phyloP scores from a whole-genome alignment of 2,329 filamentous ascomycete species.

The Trichoderma atrobrunneum region DNA sequence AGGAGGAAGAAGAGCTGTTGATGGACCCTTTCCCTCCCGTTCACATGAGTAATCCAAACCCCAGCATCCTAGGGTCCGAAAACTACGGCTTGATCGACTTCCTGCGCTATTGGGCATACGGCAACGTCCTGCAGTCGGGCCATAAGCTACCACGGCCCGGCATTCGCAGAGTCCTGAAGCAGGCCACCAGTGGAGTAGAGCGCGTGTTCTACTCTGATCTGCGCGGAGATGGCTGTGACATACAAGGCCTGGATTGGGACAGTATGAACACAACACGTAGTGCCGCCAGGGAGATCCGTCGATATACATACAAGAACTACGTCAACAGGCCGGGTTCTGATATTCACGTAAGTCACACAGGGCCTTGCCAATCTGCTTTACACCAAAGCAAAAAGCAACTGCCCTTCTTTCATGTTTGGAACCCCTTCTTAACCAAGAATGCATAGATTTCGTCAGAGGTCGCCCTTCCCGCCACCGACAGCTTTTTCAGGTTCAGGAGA shows the following conservation, averaged over 20 bases:
- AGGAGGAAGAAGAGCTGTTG: slow-evolving; percentile 9
- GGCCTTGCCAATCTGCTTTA: background rate
- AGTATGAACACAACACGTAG: slow-evolving; percentile 49
- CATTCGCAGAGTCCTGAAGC: slow-evolving; percentile 34
- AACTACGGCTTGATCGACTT: slow-evolving; percentile 52
- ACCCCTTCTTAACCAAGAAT: background rate
- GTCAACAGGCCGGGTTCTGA: slow-evolving; percentile 51
- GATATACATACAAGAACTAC: slow-evolving; percentile 55
- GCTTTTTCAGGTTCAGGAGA: slow-evolving; percentile 56
- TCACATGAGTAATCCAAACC: slow-evolving; percentile 34
- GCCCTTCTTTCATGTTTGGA: background rate
- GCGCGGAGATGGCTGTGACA: slow-evolving; percentile 53
- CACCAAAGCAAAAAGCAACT: background rate
- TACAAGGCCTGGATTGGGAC: slow-evolving; percentile 60
- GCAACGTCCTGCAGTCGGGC: background rate
- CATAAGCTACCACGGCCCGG: slow-evolving; percentile 28
- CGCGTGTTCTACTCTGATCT: slow-evolving; percentile 46
- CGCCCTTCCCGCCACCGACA: slow-evolving; percentile 40
- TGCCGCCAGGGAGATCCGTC: slow-evolving; percentile 48
- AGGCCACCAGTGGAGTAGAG: slow-evolving; percentile 24
- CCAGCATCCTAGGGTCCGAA: slow-evolving; percentile 43
- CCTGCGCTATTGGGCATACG: slow-evolving; percentile 47
- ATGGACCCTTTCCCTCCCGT: slow-evolving; percentile 20
- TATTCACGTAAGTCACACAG: slow-evolving; percentile 27
- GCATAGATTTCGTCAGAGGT: slow-evolving; percentile 19